A percentile compares a stretch with the other conserved stretches of the same genome.
Conservation (phyloP, 371 early-diverging fungal species). For the Neoconidiobolus thromboides region DNA sequence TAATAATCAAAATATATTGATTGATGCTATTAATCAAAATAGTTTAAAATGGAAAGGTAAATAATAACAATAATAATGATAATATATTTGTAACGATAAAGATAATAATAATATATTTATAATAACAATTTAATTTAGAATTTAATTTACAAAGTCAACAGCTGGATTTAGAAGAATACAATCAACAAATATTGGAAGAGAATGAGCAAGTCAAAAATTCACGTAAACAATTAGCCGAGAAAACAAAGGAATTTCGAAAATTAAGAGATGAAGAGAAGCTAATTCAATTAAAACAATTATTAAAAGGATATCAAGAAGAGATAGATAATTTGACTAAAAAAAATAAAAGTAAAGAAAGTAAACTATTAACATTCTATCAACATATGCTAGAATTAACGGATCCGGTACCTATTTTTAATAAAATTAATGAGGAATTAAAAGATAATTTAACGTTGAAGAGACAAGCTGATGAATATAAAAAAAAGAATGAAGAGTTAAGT, state of each 20-base stretch:
- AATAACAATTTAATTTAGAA: too few relatives aligned
- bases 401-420: slow-evolving; percentile 43
- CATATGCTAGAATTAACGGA: slow-evolving; percentile 68
- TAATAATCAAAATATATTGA: too few relatives aligned
- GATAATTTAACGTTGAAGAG: slow-evolving; percentile 18
- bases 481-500: slow-evolving; percentile 21
- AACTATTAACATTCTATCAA: slow-evolving; percentile 63
- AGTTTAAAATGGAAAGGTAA: too few relatives aligned
- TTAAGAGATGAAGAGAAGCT: slow-evolving; percentile 57
- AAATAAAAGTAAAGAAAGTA: slow-evolving; percentile 64
- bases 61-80: too few relatives aligned
- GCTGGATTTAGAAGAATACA: too few relatives aligned
- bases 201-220: slow-evolving; percentile 12
- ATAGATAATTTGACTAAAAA: slow-evolving; percentile 74
- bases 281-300: slow-evolving; percentile 40
- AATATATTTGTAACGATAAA: too few relatives aligned
- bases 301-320: slow-evolving; percentile 77
- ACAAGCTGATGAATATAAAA: slow-evolving; percentile 14
- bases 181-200: too few relatives aligned
- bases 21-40: too few relatives aligned
- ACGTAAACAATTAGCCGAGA: slow-evolving; percentile 69
- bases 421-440: slow-evolving; percentile 24
- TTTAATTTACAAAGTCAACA: too few relatives aligned
- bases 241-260: slow-evolving; percentile 67
- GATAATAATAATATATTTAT: too few relatives aligned